Conservation (phyloP, 441 rosid species). For the Populus hybrid region DNA sequence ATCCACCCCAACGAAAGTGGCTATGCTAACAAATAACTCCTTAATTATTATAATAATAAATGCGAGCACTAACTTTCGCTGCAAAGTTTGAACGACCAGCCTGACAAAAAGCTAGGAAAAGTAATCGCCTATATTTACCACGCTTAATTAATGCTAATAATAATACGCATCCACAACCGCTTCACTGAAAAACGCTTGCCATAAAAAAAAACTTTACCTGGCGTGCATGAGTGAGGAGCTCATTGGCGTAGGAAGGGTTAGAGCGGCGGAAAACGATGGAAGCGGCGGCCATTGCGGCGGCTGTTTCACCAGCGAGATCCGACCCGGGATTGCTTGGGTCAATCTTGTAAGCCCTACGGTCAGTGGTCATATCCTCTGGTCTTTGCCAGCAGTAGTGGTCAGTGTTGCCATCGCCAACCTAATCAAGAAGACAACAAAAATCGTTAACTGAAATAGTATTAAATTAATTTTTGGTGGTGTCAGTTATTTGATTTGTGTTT, state of each 20-base stretch:
- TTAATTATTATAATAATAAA: background rate
- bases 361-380: constrained; percentile 96
- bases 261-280: constrained; percentile 70
- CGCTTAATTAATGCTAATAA: background rate
- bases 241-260: constrained; percentile 60
- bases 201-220: constrained; percentile 40
- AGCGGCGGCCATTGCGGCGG: constrained; percentile 98
- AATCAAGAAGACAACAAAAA: constrained; percentile 2
- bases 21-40: background rate
- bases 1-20: background rate
- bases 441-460: background rate
- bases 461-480: background rate
- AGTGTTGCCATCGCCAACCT: constrained; percentile 93
- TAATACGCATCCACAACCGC: background rate
- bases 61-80: constrained; percentile 6
- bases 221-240: constrained; percentile 66
- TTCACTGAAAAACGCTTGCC: constrained; percentile 11
- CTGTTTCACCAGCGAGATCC: constrained; percentile 91
- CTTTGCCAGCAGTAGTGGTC: constrained; percentile 97
- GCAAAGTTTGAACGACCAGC: constrained; percentile 10
- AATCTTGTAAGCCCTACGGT: constrained; percentile 67
- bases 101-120: constrained; percentile 17
- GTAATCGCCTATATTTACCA: constrained; percentile 5
- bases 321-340: constrained; percentile 90
- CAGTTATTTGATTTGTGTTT: background rate